phyloP scores from a whole-genome alignment of 441 rosid genomes.

The Mallotus repandus region DNA sequence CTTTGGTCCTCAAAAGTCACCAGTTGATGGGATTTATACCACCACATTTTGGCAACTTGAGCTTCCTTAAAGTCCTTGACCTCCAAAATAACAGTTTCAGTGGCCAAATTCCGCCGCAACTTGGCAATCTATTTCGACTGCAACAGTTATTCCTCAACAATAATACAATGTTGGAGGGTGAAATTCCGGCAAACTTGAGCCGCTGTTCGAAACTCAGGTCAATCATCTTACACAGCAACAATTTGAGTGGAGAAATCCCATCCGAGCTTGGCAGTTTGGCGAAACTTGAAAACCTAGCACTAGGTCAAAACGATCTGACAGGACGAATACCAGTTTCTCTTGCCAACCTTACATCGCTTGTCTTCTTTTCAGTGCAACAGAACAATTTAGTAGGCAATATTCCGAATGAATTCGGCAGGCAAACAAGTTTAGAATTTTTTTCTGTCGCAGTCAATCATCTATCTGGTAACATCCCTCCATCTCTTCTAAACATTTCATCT shows the following conservation, averaged over 20 bases:
- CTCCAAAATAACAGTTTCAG: neutral
- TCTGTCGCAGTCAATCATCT: neutral
- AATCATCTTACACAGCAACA: neutral
- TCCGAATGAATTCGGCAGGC: slow-evolving; percentile 4
- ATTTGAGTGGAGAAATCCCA: neutral
- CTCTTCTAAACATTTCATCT: slow-evolving; percentile 5
- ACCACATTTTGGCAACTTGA: no score
- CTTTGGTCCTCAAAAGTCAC: no score
- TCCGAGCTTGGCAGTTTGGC: no score
- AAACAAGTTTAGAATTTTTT: neutral
- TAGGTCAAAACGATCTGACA: neutral
- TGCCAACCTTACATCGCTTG: no score
- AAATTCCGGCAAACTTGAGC: neutral
- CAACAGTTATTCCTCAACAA: neutral
- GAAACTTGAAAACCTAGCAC: no score
- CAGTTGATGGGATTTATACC: no score
- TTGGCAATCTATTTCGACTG: neutral
- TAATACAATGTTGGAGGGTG: slow-evolving; percentile 5
- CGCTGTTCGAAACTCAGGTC: neutral
- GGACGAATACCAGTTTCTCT: neutral
- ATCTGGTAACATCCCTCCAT: neutral
- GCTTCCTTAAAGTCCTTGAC: neutral
- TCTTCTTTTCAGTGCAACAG: no score
- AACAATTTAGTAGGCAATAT: neutral
- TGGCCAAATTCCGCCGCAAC: neutral